Percentiles rank a stretch among this genome's conserved stretches.
Evolutionary conservation across 2,329 filamentous ascomycete species (phyloP).

Genomic region (Penicillium oxalicum): DNA sequence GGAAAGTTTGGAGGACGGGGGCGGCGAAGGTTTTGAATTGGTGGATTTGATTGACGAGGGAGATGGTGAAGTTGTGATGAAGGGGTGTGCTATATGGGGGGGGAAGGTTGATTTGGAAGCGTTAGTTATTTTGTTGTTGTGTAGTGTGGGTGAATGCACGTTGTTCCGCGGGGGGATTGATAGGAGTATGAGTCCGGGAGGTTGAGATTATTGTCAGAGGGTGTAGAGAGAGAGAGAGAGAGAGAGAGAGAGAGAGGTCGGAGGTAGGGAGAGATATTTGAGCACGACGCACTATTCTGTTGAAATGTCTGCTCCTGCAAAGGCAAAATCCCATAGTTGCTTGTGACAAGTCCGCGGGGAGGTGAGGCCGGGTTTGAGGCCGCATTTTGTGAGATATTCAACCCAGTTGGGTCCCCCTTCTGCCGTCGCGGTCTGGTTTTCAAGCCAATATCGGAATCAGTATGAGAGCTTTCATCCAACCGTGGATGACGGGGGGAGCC

Average conservation of each 20-base stretch:
- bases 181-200: no score
- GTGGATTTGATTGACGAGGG: constrained; percentile 46
- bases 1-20: constrained; percentile 31
- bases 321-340: constrained; percentile 54
- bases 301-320: constrained; percentile 49
- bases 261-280: not conserved
- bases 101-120: no score
- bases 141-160: no score
- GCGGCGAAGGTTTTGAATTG: constrained; percentile 46
- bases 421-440: constrained; percentile 41
- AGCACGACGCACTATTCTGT: constrained; percentile 30
- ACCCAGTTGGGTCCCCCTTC: constrained; percentile 53
- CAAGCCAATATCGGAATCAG: no score
- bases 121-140: no score
- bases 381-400: constrained; percentile 49
- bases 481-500: no score
- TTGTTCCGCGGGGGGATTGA: no score
- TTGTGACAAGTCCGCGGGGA: constrained; percentile 41
- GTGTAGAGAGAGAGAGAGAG: no score
- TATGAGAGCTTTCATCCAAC: not conserved
- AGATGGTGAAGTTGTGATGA: constrained; percentile 48
- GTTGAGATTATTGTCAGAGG: no score
- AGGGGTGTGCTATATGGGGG: constrained; percentile 37
- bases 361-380: constrained; percentile 40
- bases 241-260: not conserved